Evolutionary conservation across 179 eudicot genomes (phyloP), one percentile per base, ranked within the genome.

Genomic region (Corrigiola litoralis): DNA sequence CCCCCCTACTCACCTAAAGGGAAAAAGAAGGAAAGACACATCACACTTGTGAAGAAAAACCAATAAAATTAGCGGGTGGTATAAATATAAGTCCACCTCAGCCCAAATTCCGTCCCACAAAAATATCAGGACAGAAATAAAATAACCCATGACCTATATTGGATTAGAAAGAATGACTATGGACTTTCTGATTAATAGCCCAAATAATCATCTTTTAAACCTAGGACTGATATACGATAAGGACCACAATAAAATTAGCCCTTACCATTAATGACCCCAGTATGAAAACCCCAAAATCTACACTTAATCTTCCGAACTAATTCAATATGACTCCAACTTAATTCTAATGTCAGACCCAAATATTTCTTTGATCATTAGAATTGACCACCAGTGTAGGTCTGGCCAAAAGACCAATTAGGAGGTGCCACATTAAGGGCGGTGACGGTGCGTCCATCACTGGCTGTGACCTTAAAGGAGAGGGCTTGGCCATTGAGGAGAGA

Each of bases 381-480:
- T 33, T 81, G 85, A 10, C 44, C 63, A 25, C 85, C 85, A 6
- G 71, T 40, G 58, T 61, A 75, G 63, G 85, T 81, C 67, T 68
- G 73, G 38, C 82, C 82, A 42, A 81, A 81, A 63, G 68, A 58
- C 81, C 85, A 78, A 52, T 17, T 51, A 45, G 80, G 56, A 16
- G 80, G 82, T 24, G 85, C 80, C 36, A 78, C 76, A 45, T 75
- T 70, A 41, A 66, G 64, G 41, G 77, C 74, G 46, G 77, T 63
- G 31, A 77, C 64, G 2, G 79, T 80, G 16, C 72, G 77, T 8
- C 81, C 79, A 42, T 79, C 78, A 41, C 83, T 75, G 29, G 75
- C 69, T 54, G 83, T 79, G 61, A 79, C 80, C 61, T 59, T 70
- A 61, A 75, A 75, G 18, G 81, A 77, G 9, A 77, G 81, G 56